phyloP scores from a whole-genome alignment of 2,329 filamentous ascomycete species.

The Tolypocladium pustulatum region DNA sequence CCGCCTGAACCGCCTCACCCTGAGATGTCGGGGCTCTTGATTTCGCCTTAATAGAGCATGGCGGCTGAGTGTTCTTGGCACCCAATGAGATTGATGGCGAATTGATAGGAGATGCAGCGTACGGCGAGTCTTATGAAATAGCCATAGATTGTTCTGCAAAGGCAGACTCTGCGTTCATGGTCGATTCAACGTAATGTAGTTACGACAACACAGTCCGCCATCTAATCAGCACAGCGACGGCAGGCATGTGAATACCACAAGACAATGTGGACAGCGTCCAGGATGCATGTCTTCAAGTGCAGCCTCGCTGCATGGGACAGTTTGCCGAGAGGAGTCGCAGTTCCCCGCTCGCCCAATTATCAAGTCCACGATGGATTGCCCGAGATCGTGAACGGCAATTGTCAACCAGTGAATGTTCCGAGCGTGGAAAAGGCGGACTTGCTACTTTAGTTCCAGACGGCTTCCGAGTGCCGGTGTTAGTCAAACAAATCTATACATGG shows the following conservation, averaged over 20 bases:
- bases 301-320: too few relatives aligned
- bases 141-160: neutral
- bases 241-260: neutral
- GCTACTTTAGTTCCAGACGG: too few relatives aligned
- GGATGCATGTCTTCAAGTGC: neutral
- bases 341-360: neutral
- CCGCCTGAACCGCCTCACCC: too few relatives aligned
- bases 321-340: neutral
- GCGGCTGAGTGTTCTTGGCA: neutral
- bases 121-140: neutral
- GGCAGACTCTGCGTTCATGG: too few relatives aligned
- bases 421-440: too few relatives aligned
- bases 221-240: too few relatives aligned
- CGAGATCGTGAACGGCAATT: neutral
- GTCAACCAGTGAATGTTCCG: too few relatives aligned
- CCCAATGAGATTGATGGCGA: neutral
- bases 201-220: too few relatives aligned
- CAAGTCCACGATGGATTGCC: neutral
- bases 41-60: neutral
- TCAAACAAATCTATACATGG: too few relatives aligned
- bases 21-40: too few relatives aligned
- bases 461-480: too few relatives aligned
- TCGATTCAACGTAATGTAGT: too few relatives aligned
- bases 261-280: neutral
- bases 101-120: neutral